Base-by-base conservation (phyloP, 805 yeast species). In the Starmerella lactis-condensi region DNA sequence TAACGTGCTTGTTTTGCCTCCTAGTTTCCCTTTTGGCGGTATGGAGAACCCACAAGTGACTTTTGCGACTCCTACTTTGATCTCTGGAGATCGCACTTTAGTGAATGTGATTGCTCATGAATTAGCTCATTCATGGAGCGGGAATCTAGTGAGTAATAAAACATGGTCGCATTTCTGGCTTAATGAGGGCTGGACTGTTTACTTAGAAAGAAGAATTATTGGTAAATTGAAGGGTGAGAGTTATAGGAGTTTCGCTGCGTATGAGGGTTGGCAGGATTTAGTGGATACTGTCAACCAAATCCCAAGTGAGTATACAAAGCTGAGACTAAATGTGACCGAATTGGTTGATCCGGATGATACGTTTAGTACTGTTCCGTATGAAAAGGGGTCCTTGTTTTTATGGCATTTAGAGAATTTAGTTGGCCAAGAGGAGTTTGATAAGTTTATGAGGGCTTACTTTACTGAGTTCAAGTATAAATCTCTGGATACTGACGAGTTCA, bases 181-280 rank as follows among this genome's bases (percentile, higher is more conserved):
- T 42, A 82, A 82, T 51, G 94, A 82, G 58, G 94, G 94, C 22
- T 82, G 93, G 93, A 81, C 93, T 5, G 93, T 82, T 24, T 82
- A 82, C 51, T 54, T 82, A 22, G 94, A 82, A 54, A 67, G 94
- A 51, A 61, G 93, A 45, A 81, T 82, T 36, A 58, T 70, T 18
- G 92, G 77, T 12, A 65, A 62, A 11, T 51, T 79, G n/a, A 79
- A 78, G 47, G 93, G 89, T 16, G 85, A 77, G 44, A 54, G 69
- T 20, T 61, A 67, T 25, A 67, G 93, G 48, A 85, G 79, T 44
- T 77, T 82, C 50, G 64, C 73, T 38, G 81, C 82, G 23, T 71
- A 82, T 38, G 75, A 77, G 45, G 94, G 94, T 30, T 82, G 93
- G 93, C 69, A 69, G 32, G 89, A 73, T 44, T 62, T 82, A 47